phyloP scores from a whole-genome alignment of 495 filamentous ascomycete species.

The Hyaloscypha hepaticicola region DNA sequence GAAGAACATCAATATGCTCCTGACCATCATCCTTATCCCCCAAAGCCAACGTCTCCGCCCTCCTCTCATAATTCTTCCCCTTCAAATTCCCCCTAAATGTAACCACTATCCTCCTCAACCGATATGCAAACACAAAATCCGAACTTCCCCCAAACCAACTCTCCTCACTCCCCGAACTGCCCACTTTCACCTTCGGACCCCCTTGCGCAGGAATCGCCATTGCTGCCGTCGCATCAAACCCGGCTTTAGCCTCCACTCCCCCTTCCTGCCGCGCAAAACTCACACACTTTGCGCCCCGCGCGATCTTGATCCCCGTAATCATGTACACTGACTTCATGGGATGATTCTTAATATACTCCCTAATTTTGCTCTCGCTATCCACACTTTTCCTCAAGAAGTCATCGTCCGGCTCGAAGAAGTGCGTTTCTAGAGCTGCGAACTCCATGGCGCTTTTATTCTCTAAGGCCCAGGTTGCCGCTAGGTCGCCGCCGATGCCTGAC shows the following conservation, averaged over 20 bases:
- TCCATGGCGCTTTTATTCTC: background rate
- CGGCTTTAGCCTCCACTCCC: slow-evolving; percentile 15
- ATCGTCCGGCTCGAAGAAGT: background rate
- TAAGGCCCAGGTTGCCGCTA: background rate
- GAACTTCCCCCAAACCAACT: background rate
- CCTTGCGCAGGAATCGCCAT: slow-evolving; percentile 11
- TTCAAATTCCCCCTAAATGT: slow-evolving; percentile 6
- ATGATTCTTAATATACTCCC: slow-evolving; percentile 7
- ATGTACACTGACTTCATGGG: slow-evolving; percentile 21
- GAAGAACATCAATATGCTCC: too few species aligned
- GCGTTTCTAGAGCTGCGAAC: background rate
- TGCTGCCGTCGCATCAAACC: slow-evolving; percentile 18
- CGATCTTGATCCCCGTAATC: slow-evolving; percentile 31
- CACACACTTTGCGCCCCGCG: slow-evolving; percentile 19
- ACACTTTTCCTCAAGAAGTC: slow-evolving; percentile 1
- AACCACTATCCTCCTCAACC: slow-evolving; percentile 19
- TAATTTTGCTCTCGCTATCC: slow-evolving; percentile 6
- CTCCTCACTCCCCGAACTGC: background rate
- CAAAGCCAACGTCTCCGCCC: background rate
- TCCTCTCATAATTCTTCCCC: slow-evolving; percentile 12
- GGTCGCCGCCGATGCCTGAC: slow-evolving; percentile 17
- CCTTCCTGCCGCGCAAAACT: background rate
- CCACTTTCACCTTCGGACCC: slow-evolving; percentile 11
- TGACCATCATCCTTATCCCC: too few species aligned
- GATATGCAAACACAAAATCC: slow-evolving; percentile 30